phyloP scores from a whole-genome alignment of 805 yeast genomes.

The Naumovozyma castellii region DNA sequence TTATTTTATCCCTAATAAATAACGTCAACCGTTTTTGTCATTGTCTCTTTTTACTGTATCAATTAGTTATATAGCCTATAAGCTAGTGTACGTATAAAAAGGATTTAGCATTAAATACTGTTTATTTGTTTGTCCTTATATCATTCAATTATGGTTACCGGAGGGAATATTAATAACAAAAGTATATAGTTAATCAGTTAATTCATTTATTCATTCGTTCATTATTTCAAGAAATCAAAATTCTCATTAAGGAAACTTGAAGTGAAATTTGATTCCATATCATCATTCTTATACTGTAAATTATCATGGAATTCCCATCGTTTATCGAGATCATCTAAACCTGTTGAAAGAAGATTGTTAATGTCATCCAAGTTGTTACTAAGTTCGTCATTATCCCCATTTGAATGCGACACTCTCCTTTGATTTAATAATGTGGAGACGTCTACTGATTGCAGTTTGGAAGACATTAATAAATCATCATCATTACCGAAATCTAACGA shows the following conservation, averaged over 20 bases:
- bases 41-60: too few species aligned
- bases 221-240: background rate
- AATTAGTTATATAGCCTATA: too few species aligned
- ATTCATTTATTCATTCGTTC: too few species aligned
- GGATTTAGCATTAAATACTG: too few species aligned
- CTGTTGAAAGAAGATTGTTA: background rate
- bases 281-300: background rate
- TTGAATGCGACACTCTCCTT: background rate
- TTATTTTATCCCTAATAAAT: too few species aligned
- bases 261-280: background rate
- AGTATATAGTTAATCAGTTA: too few species aligned
- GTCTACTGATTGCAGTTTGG: background rate
- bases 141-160: too few species aligned
- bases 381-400: background rate
- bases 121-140: too few species aligned
- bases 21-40: too few species aligned
- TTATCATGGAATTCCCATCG: background rate
- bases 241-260: background rate
- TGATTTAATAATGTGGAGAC: background rate
- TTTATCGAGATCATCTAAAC: background rate
- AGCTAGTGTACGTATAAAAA: too few species aligned
- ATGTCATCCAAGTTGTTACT: background rate
- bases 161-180: background rate
- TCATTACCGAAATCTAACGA: background rate
- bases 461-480: background rate